Percentiles rank a stretch among this genome's conserved stretches.
Evolutionary conservation across 495 filamentous ascomycete species (phyloP).

Genomic region (Cercophora scortea): DNA sequence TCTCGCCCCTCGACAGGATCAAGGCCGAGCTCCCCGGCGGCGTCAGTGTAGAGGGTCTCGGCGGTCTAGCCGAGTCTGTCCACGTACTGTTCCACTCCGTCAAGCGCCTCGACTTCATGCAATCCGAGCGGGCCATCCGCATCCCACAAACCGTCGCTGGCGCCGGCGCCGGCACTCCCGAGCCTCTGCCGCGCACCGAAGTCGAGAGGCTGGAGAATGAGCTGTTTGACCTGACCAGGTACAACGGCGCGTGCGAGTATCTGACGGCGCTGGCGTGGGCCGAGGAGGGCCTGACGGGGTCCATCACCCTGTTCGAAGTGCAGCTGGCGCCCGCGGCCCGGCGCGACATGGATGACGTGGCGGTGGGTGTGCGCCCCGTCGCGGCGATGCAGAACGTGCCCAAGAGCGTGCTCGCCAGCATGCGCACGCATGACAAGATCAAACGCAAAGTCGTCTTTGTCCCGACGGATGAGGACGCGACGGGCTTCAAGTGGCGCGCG

Average conservation of each 20-base stretch:
- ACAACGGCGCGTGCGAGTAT: conserved; percentile 11
- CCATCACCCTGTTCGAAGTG: conserved; percentile 15
- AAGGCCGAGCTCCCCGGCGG: conserved; percentile 14
- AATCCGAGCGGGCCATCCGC: conserved; percentile 12
- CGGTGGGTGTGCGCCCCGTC: conserved; percentile 12
- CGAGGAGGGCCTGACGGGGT: conserved; percentile 9
- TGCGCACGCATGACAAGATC: conserved; percentile 15
- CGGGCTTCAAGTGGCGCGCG: conserved; percentile 14
- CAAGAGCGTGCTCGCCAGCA: conserved; percentile 11
- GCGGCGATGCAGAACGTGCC: conserved; percentile 20
- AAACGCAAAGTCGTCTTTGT: conserved; percentile 16
- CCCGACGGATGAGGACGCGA: conserved; percentile 8
- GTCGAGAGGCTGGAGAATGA: conserved; percentile 18
- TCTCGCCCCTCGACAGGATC: conserved; percentile 12
- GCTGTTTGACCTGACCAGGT: conserved; percentile 18
- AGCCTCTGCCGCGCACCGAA: conserved; percentile 6
- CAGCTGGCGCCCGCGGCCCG: background rate
- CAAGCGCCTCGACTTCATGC: conserved; percentile 14
- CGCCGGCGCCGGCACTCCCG: background rate
- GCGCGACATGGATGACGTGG: background rate
- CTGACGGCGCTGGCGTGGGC: conserved; percentile 18
- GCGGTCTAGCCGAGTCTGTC: conserved; percentile 15
- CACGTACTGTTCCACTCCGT: conserved; percentile 20
- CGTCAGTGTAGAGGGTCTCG: conserved; percentile 16
- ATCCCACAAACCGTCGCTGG: background rate